Evolutionary conservation across 805 yeast genomes (phyloP), one percentile per base, ranked within the genome.

Genomic region (Candida montana): DNA sequence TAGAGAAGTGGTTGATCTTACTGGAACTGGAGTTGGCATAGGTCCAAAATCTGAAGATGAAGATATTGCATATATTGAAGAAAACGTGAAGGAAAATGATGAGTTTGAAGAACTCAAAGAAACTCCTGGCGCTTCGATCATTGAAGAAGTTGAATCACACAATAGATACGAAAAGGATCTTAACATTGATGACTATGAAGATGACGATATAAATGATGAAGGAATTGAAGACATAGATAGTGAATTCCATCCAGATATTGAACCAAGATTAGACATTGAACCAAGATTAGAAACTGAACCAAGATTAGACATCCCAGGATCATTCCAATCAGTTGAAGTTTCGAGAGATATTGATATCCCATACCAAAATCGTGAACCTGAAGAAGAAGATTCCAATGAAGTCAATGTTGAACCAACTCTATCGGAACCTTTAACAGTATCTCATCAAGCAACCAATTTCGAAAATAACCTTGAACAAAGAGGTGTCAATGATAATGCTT

Each of bases 161-260:
- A 20, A 5, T n/a, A 10, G 31, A 31, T 31, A 19, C 11, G 27
- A 29, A n/a, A 7, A 18, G 18, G 37, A 34, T 16, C 26, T 19
- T 4, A 19, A 31, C 8, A 31, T 31, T 26, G 37, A 34, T 34
- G 37, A 34, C 17, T 37, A 27, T 15, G 39, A 33, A 7, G 36
- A 34, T 19, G 49, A 43, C 3, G 35, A 38, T 21, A 16, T 27
- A 7, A 26, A 36, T 12, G 31, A 26, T 19, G 44, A 33, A 7
- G 28, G 31, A 13, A 11, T 26, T 26, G 29, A 26, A 26, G 29
- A 13, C n/a, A 13, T 11, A 7, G 29, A 26, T 26, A 11, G 26
- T 19, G 18, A 27, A 19, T 9, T 10, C 12, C 29, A 26, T 11
- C 29, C n/a, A 8, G 29, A 26, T 26, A 9, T 26, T 26, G 29